These are phyloP conservation scores for Backusella liffmaniae DNA, from an alignment of 192 early-diverging fungal species.

Conservation along the genomic window DNA sequence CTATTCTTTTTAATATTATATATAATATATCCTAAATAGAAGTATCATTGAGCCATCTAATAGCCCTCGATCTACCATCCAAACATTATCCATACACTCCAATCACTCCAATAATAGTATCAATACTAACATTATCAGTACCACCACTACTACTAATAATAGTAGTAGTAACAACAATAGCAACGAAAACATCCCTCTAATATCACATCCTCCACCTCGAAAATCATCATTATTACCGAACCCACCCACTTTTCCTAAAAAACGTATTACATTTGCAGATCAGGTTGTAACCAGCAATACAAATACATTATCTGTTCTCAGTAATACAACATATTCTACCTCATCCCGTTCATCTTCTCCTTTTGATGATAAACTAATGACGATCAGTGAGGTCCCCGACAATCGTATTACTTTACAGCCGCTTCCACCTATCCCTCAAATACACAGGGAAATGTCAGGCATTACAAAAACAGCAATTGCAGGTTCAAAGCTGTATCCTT, in stretches of 20 bases:
- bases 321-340: constrained; percentile 14
- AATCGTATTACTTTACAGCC: neutral
- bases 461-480: constrained; percentile 2
- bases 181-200: neutral
- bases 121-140: neutral
- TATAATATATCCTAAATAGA: neutral
- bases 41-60: neutral
- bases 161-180: neutral
- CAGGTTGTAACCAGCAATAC: neutral
- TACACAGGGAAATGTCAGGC: neutral
- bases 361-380: constrained; percentile 18
- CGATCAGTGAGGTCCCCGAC: neutral
- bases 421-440: neutral
- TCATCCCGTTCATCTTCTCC: constrained; percentile 10
- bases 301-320: neutral
- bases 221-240: constrained; percentile 24
- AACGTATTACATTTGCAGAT: constrained; percentile 15
- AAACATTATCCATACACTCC: neutral
- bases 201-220: constrained; percentile 36
- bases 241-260: neutral
- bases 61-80: neutral
- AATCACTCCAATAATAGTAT: neutral
- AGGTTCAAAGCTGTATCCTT: constrained; percentile 27
- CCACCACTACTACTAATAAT: neutral
- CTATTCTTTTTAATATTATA: neutral